Percentiles rank a stretch among this genome's conserved stretches.
These are phyloP conservation scores for Hanseniaspora vineae DNA, from an alignment of 805 yeast genomes.

Conservation along the genomic window DNA sequence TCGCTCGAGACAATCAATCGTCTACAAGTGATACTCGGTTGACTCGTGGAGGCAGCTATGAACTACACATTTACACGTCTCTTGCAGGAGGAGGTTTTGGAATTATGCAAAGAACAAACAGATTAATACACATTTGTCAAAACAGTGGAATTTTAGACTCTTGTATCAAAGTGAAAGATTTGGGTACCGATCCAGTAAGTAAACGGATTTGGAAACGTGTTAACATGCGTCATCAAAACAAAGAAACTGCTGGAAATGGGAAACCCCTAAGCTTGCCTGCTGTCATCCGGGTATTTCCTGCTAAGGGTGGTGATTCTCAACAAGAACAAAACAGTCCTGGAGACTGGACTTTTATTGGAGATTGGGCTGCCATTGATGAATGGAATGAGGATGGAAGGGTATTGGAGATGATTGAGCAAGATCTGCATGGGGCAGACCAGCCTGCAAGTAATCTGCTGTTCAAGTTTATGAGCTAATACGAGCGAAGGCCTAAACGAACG, in stretches of 20 bases:
- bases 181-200: slow-evolving; percentile 82
- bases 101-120: slow-evolving; percentile 62
- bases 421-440: too few relatives aligned
- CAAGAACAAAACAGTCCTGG: too few relatives aligned
- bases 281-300: slow-evolving; percentile 31
- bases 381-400: slow-evolving; percentile 71
- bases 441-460: neutral
- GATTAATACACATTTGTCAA: slow-evolving; percentile 70
- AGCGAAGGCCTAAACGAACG: neutral
- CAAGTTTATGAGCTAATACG: neutral
- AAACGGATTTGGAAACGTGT: slow-evolving; percentile 67
- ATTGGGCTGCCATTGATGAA: slow-evolving; percentile 75
- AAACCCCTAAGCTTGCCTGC: slow-evolving; percentile 59
- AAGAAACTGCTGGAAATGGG: slow-evolving; percentile 34
- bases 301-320: too few relatives aligned
- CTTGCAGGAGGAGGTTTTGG: slow-evolving; percentile 77
- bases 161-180: slow-evolving; percentile 33
- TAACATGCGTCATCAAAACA: slow-evolving; percentile 28
- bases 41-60: too few relatives aligned
- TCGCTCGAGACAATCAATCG: too few relatives aligned
- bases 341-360: slow-evolving; percentile 39
- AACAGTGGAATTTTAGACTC: slow-evolving; percentile 25
- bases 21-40: too few relatives aligned
- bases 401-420: slow-evolving; percentile 11
- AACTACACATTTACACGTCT: slow-evolving; percentile 66